Conservation (phyloP, 2,329 filamentous ascomycete genomes). For the Xylaria sp. region DNA sequence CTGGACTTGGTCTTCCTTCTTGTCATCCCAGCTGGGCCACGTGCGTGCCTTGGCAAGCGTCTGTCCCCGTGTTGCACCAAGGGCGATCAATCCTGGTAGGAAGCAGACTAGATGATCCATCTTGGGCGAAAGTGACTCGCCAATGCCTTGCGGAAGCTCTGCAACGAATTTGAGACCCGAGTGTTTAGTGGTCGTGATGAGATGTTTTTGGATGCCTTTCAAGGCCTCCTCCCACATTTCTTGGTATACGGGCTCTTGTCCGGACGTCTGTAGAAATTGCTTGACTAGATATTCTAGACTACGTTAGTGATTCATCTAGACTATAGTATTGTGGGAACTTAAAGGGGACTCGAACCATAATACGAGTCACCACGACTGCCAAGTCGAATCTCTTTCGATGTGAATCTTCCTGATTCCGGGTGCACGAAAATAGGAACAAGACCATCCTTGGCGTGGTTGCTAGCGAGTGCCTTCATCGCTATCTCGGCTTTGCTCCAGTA, state of each 20-base stretch:
- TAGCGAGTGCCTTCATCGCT: constrained; percentile 87
- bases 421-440: constrained; percentile 91
- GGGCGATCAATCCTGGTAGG: constrained; percentile 90
- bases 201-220: constrained; percentile 84
- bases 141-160: constrained; percentile 80
- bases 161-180: constrained; percentile 84
- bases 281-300: constrained; percentile 86
- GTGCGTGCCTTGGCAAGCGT: constrained; percentile 78
- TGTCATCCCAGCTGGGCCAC: constrained; percentile 74
- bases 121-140: constrained; percentile 76
- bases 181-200: constrained; percentile 84
- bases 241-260: constrained; percentile 82
- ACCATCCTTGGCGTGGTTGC: constrained; percentile 79
- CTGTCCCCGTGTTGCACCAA: constrained; percentile 82
- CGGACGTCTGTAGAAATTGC: constrained; percentile 91
- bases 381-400: constrained; percentile 83
- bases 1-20: constrained; percentile 84
- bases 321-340: not conserved
- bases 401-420: constrained; percentile 79
- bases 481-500: constrained; percentile 92
- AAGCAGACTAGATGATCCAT: constrained; percentile 99
- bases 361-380: constrained; percentile 95
- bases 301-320: constrained; percentile 20
- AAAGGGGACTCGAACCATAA: constrained; percentile 64
- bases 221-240: constrained; percentile 92